A percentile compares a stretch with the other conserved stretches of the same genome.
phyloP scores from a whole-genome alignment of 1,284 basidiomycete species.

The Gomphus bonarii region DNA sequence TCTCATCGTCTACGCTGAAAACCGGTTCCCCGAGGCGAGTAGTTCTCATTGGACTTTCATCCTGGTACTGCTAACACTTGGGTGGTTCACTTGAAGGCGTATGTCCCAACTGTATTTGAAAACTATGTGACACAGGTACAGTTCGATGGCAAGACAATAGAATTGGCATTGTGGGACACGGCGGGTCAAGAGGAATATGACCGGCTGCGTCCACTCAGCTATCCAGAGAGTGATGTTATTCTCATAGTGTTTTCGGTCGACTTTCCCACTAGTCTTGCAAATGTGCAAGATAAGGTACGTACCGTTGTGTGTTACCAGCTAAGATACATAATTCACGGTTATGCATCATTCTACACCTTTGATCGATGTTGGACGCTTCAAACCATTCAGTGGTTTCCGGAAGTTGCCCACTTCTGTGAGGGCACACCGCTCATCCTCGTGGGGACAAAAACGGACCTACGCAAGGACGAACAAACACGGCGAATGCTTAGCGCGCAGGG shows the following conservation, averaged over 20 bases:
- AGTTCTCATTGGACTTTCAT: constrained; percentile 4
- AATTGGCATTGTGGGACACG: constrained; percentile 96
- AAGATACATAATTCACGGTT: background rate
- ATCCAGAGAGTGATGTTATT: constrained; percentile 95
- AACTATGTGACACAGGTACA: constrained; percentile 90
- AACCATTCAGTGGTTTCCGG: constrained; percentile 79
- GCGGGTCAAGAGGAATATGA: constrained; percentile 99
- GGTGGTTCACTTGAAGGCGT: constrained; percentile 47
- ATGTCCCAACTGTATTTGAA: constrained; percentile 97
- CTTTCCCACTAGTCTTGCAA: constrained; percentile 88
- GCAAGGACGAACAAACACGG: constrained; percentile 78
- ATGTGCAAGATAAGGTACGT: constrained; percentile 86
- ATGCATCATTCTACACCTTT: background rate
- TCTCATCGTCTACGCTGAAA: constrained; percentile 92
- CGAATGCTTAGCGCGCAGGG: constrained; percentile 93
- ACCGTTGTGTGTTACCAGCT: constrained; percentile 7
- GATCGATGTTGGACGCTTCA: background rate
- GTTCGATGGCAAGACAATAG: constrained; percentile 84
- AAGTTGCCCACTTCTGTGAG: constrained; percentile 96
- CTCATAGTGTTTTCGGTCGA: constrained; percentile 96
- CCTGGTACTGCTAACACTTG: background rate
- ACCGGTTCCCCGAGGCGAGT: constrained; percentile 85
- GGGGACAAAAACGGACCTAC: constrained; percentile 88
- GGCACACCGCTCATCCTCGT: constrained; percentile 89
- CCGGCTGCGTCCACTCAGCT: constrained; percentile 85